phyloP scores from a whole-genome alignment of 768 basidiomycete genomes.

The Pleurotus djamor region DNA sequence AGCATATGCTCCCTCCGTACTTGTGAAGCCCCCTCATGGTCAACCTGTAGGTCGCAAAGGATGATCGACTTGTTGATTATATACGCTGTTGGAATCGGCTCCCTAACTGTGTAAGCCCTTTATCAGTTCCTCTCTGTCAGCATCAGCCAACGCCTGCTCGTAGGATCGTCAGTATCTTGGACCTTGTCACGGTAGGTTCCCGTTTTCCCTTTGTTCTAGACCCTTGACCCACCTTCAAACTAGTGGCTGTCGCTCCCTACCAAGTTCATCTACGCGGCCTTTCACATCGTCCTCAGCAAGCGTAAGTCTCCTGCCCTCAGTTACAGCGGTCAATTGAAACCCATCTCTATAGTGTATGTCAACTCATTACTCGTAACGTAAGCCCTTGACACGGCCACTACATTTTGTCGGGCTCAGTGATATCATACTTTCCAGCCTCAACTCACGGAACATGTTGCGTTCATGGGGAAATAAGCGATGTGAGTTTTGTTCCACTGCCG shows the following conservation, averaged over 20 bases:
- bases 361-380: background rate
- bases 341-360: background rate
- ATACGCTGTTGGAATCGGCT: background rate
- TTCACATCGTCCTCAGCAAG: background rate
- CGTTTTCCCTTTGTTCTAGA: background rate
- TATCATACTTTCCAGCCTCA: too few species aligned
- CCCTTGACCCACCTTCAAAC: background rate
- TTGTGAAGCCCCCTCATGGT: too few species aligned
- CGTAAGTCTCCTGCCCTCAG: background rate
- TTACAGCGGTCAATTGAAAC: background rate
- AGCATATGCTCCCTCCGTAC: background rate
- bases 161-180: background rate
- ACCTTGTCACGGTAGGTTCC: background rate
- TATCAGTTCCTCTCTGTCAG: background rate
- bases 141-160: background rate
- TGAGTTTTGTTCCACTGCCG: too few species aligned
- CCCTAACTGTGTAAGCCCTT: background rate
- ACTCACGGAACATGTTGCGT: too few species aligned
- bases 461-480: too few species aligned
- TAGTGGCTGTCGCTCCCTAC: background rate
- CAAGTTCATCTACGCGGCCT: background rate
- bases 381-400: background rate
- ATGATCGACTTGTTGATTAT: background rate
- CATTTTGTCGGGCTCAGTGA: background rate
- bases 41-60: background rate